phyloP scores from a whole-genome alignment of 805 yeast species.

The Kazachstania bromeliacearum region DNA sequence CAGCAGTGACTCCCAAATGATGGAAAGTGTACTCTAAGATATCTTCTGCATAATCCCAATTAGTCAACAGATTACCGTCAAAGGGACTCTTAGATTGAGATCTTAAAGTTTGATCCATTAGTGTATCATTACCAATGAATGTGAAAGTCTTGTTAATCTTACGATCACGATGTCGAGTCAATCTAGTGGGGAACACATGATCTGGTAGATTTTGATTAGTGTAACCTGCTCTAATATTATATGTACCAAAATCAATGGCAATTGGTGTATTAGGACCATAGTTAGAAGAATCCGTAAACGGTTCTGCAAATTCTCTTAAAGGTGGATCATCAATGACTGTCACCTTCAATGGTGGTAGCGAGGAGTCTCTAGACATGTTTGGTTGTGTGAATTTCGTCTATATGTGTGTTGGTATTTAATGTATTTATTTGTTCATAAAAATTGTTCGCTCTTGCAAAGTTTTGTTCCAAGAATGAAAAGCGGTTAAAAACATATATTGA shows the following conservation, averaged over 20 bases:
- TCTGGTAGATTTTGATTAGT: conserved; percentile 40
- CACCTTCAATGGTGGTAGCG: conserved; percentile 23
- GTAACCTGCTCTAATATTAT: conserved; percentile 50
- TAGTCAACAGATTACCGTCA: conserved; percentile 79
- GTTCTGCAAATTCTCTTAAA: conserved; percentile 26
- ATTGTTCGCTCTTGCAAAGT: too few species aligned
- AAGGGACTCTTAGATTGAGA: conserved; percentile 69
- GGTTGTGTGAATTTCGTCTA: too few species aligned
- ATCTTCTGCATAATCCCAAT: conserved; percentile 85
- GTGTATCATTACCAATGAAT: conserved; percentile 75
- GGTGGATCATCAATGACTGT: conserved; percentile 22
- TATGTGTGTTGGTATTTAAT: too few species aligned
- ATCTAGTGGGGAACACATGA: conserved; percentile 56
- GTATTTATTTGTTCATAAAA: too few species aligned
- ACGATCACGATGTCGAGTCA: conserved; percentile 73
- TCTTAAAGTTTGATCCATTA: conserved; percentile 57
- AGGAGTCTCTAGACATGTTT: conserved; percentile 19
- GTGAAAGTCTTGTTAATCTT: conserved; percentile 53
- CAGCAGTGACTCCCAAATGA: conserved; percentile 57
- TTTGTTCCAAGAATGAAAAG: too few species aligned
- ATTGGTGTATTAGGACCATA: conserved; percentile 46
- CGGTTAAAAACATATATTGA: too few species aligned
- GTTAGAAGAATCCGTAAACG: conserved; percentile 21
- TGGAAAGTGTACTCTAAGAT: conserved; percentile 76
- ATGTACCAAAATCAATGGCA: conserved; percentile 79